Conservation (phyloP, 495 filamentous ascomycete genomes). For the Acidomyces sp. region DNA sequence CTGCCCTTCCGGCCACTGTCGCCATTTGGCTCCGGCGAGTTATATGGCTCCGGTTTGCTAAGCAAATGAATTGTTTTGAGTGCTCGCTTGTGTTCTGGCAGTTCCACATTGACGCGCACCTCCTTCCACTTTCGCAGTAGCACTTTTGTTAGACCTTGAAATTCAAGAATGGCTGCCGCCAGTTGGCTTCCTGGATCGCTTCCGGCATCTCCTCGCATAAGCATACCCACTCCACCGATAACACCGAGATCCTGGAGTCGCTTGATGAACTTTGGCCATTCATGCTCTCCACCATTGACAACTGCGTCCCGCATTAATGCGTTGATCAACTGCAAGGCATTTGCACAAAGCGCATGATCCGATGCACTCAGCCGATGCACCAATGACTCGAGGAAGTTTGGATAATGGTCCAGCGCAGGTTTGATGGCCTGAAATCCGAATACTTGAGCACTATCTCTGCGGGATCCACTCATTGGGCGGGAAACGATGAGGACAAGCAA, state of each 20-base stretch:
- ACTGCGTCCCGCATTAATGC: conserved; percentile 88
- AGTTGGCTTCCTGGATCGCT: conserved; percentile 50
- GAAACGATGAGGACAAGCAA: conserved; percentile 88
- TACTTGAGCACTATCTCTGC: conserved; percentile 32
- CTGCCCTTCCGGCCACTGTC: conserved; percentile 37
- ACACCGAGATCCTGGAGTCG: conserved; percentile 82
- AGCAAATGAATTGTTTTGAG: conserved; percentile 73
- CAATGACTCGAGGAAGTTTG: conserved; percentile 88
- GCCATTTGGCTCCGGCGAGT: conserved; percentile 6
- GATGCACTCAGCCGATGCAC: conserved; percentile 79
- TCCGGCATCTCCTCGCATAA: conserved; percentile 89
- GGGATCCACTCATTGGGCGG: conserved; percentile 44
- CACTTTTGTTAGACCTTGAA: conserved; percentile 83
- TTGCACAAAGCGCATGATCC: conserved; percentile 92
- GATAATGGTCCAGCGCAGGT: conserved; percentile 78
- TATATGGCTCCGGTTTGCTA: conserved; percentile 53
- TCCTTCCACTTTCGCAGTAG: conserved; percentile 84
- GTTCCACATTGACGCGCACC: conserved; percentile 67
- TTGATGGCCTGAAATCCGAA: conserved; percentile 86
- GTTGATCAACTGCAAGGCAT: conserved; percentile 89
- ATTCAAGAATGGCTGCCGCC: conserved; percentile 84
- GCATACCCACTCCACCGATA: conserved; percentile 73
- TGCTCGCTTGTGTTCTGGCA: conserved; percentile 76
- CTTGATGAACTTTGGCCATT: conserved; percentile 96
- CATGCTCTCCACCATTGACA: conserved; percentile 57